These are phyloP conservation scores for Agastache rugosa DNA, from an alignment of 257 asterid genomes.

Conservation along the genomic window DNA sequence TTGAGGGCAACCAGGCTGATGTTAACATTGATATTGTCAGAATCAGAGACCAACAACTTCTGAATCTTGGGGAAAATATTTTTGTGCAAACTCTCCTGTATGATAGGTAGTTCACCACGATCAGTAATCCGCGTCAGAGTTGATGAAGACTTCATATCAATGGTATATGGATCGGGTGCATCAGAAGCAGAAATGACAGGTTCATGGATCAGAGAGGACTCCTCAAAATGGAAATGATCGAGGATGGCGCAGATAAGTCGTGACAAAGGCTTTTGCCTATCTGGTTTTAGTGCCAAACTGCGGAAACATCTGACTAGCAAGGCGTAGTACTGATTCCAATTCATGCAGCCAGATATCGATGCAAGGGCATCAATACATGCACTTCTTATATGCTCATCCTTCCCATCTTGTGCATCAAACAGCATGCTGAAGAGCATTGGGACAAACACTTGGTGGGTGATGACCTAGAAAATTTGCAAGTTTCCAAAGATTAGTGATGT, in stretches of 20 bases:
- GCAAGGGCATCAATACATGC: slow-evolving; percentile 85
- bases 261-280: slow-evolving; percentile 69
- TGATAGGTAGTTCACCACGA: slow-evolving; percentile 42
- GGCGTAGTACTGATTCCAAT: slow-evolving; percentile 71
- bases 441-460: slow-evolving; percentile 71
- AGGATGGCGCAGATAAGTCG: slow-evolving; percentile 79
- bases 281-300: slow-evolving; percentile 67
- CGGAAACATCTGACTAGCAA: slow-evolving; percentile 77
- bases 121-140: slow-evolving; percentile 35
- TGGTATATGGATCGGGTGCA: slow-evolving; percentile 47
- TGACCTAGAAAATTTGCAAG: slow-evolving; percentile 51
- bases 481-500: slow-evolving; percentile 29
- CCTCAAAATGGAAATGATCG: slow-evolving; percentile 74
- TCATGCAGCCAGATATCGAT: slow-evolving; percentile 76
- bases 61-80: slow-evolving; percentile 79
- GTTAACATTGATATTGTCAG: slow-evolving; percentile 74
- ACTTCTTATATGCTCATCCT: slow-evolving; percentile 83
- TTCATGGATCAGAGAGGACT: slow-evolving; percentile 45
- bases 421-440: slow-evolving; percentile 84
- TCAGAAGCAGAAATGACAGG: slow-evolving; percentile 46
- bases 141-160: slow-evolving; percentile 39
- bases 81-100: slow-evolving; percentile 62
- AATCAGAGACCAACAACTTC: slow-evolving; percentile 63
- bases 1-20: slow-evolving; percentile 81
- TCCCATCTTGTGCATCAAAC: slow-evolving; percentile 72